Evolutionary conservation across 2,329 filamentous ascomycete genomes (phyloP).

Genomic region (Monosporascus sp.): DNA sequence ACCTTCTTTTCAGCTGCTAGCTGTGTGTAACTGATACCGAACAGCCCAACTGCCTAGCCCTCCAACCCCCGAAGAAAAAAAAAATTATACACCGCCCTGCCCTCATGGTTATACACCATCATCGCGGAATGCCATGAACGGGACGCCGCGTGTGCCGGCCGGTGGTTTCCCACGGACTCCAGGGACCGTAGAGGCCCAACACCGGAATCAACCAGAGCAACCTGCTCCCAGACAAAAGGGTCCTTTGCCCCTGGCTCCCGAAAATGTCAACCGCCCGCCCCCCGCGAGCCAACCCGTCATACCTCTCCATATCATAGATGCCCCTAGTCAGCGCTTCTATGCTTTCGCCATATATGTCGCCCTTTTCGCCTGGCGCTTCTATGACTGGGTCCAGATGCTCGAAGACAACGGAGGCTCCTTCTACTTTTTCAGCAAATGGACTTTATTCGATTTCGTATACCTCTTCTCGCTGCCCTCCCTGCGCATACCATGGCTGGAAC

Average conservation of each 20-base stretch:
- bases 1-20: background rate
- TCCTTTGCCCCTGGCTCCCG: constrained; percentile 43
- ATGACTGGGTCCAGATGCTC: constrained; percentile 74
- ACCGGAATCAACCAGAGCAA: constrained; percentile 22
- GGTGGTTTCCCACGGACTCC: constrained; percentile 76
- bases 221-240: constrained; percentile 20
- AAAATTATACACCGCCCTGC: background rate
- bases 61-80: background rate
- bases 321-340: constrained; percentile 86
- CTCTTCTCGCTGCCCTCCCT: constrained; percentile 82
- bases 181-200: constrained; percentile 36
- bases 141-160: constrained; percentile 76
- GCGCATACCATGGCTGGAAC: constrained; percentile 94
- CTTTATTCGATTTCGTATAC: constrained; percentile 77
- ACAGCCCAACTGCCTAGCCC: background rate
- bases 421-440: constrained; percentile 91
- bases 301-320: constrained; percentile 75
- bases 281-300: constrained; percentile 59
- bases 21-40: too few relatives aligned
- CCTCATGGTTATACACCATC: constrained; percentile 15
- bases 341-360: constrained; percentile 72
- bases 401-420: constrained; percentile 84
- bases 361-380: constrained; percentile 77
- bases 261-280: constrained; percentile 26
- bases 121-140: constrained; percentile 68